Evolutionary conservation across 257 asterid species (phyloP).

Genomic region (Gentiana macrophylla): DNA sequence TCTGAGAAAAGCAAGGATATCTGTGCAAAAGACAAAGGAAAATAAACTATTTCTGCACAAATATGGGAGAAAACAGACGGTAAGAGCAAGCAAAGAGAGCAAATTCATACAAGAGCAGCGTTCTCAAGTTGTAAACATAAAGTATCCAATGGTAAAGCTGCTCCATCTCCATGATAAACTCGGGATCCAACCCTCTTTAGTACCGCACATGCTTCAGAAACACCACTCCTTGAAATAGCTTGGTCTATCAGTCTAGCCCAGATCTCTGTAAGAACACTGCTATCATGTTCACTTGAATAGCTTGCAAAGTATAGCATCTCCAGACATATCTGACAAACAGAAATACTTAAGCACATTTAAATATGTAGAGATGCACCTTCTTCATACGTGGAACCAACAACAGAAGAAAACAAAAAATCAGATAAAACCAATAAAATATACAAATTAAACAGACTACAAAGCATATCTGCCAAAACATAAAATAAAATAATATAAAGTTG

Average conservation of each 20-base stretch:
- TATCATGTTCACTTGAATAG: constrained; percentile 91
- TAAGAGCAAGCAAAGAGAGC: not conserved
- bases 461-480: no score
- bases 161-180: constrained; percentile 83
- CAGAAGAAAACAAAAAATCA: no score
- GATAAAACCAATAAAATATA: no score
- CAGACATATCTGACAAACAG: constrained; percentile 55
- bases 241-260: constrained; percentile 96
- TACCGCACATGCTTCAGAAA: constrained; percentile 89
- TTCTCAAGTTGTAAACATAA: constrained; percentile 87
- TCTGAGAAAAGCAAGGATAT: not conserved
- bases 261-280: constrained; percentile 81
- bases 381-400: no score
- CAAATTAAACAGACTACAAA: no score
- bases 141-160: constrained; percentile 76
- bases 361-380: not conserved
- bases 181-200: constrained; percentile 79
- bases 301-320: constrained; percentile 95
- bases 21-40: not conserved
- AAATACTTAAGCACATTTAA: constrained; percentile 6
- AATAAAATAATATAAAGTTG: no score
- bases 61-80: not conserved
- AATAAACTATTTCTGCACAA: not conserved
- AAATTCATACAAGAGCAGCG: constrained; percentile 48
- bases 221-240: constrained; percentile 85